Percentiles rank a stretch among this genome's conserved stretches.
These are phyloP conservation scores for Xerocomus brunneocitrinus DNA, from an alignment of 768 basidiomycete genomes.

Conservation along the genomic window DNA sequence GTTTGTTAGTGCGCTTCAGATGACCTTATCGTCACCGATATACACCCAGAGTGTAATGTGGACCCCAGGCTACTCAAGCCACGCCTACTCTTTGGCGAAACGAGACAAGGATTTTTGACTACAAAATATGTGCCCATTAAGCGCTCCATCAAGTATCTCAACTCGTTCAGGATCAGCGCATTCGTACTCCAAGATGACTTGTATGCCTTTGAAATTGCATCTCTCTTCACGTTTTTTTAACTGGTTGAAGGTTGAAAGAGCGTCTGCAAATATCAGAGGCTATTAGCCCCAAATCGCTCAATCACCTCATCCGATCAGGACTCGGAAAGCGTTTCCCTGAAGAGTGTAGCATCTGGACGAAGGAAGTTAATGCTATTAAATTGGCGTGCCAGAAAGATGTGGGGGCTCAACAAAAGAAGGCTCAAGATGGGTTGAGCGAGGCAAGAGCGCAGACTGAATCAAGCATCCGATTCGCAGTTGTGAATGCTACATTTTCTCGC, in stretches of 20 bases:
- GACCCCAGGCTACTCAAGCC: conserved; percentile 25
- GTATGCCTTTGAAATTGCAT: conserved; percentile 8
- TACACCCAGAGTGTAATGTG: conserved; percentile 20
- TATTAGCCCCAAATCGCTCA: conserved; percentile 23
- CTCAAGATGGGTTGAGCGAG: conserved; percentile 8
- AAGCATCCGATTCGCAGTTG: conserved; percentile 20
- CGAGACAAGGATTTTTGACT: conserved; percentile 38
- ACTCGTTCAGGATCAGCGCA: conserved; percentile 4
- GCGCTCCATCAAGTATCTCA: conserved; percentile 7
- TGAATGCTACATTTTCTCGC: conserved; percentile 25
- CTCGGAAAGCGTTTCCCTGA: conserved; percentile 29
- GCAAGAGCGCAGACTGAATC: conserved; percentile 15
- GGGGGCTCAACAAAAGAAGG: conserved; percentile 8
- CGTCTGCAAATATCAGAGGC: conserved; percentile 23
- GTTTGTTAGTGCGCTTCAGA: conserved; percentile 16
- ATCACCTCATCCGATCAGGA: conserved; percentile 28
- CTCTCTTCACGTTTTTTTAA: background rate
- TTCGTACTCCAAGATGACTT: conserved; percentile 22
- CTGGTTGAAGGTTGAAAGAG: conserved; percentile 19
- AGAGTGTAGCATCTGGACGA: conserved; percentile 22
- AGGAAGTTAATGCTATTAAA: conserved; percentile 11
- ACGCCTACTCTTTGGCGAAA: conserved; percentile 38
- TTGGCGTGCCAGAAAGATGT: background rate
- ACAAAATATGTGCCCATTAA: conserved; percentile 22
- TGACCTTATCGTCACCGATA: conserved; percentile 11